Conservation (phyloP, 2,329 filamentous ascomycete genomes). For the Chaetothyriales sp. region DNA sequence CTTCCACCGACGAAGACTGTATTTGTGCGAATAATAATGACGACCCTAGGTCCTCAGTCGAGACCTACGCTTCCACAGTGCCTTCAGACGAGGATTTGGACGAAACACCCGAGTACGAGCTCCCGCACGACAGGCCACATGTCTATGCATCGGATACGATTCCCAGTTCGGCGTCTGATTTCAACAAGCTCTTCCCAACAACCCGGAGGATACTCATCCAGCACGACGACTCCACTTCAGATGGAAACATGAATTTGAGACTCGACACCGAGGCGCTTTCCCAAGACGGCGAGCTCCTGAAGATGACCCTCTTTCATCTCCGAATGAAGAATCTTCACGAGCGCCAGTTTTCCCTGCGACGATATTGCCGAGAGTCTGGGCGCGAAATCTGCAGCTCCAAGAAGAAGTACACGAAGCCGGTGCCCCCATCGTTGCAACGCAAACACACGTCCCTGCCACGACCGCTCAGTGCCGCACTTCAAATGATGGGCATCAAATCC, state of each 20-base stretch:
- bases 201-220: constrained; percentile 65
- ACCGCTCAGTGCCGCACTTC: constrained; percentile 48
- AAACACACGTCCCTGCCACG: constrained; percentile 41
- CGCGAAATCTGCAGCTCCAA: constrained; percentile 81
- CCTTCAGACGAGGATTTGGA: constrained; percentile 46
- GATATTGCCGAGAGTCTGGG: constrained; percentile 85
- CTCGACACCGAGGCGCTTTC: constrained; percentile 61
- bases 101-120: constrained; percentile 39
- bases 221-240: constrained; percentile 77
- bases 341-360: constrained; percentile 76
- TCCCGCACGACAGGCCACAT: constrained; percentile 39
- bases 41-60: constrained; percentile 46
- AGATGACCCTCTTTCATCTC: constrained; percentile 75
- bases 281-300: constrained; percentile 45
- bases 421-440: constrained; percentile 19
- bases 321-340: constrained; percentile 83
- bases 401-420: constrained; percentile 48
- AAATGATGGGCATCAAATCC: constrained; percentile 42
- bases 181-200: constrained; percentile 76
- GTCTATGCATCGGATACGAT: constrained; percentile 52
- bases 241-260: constrained; percentile 94
- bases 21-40: constrained; percentile 4
- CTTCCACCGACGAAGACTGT: constrained; percentile 9
- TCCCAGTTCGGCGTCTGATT: constrained; percentile 67
- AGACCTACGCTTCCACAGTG: constrained; percentile 67